Evolutionary conservation across 768 basidiomycete species (phyloP).

Genomic region (Lentinula edodes): DNA sequence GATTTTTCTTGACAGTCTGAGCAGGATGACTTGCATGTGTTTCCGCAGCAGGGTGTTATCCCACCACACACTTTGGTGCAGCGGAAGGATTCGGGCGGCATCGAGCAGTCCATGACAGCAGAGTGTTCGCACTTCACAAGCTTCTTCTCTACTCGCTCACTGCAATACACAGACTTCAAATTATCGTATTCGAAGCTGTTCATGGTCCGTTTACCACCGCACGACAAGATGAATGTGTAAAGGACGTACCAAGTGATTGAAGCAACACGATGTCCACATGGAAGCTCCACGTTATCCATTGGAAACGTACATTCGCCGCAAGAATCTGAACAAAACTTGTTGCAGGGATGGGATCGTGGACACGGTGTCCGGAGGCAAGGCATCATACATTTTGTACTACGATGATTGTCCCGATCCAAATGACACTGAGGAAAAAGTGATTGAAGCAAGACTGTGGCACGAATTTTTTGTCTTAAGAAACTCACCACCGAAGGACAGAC

Average conservation of each 20-base stretch:
- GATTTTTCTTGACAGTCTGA: slow-evolving; percentile 35
- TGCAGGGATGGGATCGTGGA: slow-evolving; percentile 52
- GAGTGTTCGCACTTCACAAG: slow-evolving; percentile 52
- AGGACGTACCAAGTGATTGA: slow-evolving; percentile 45
- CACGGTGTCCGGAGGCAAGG: slow-evolving; percentile 46
- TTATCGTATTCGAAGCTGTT: slow-evolving; percentile 40
- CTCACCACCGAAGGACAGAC: slow-evolving; percentile 55
- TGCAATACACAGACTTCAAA: slow-evolving; percentile 39
- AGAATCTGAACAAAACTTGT: slow-evolving; percentile 38
- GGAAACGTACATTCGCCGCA: slow-evolving; percentile 53
- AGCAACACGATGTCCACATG: slow-evolving; percentile 48
- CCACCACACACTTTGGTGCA: slow-evolving; percentile 40
- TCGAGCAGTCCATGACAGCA: slow-evolving; percentile 40
- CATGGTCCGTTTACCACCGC: neutral
- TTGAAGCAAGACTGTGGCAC: neutral
- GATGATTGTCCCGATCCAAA: slow-evolving; percentile 51
- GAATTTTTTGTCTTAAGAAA: neutral
- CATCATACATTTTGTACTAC: slow-evolving; percentile 39
- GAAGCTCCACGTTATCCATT: slow-evolving; percentile 39
- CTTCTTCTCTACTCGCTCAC: slow-evolving; percentile 32
- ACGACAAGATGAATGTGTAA: neutral
- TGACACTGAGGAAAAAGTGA: slow-evolving; percentile 42
- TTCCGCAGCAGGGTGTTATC: slow-evolving; percentile 48
- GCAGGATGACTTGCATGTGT: slow-evolving; percentile 44
- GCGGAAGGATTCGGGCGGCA: slow-evolving; percentile 28